These are phyloP conservation scores for Fusarium floridanum DNA, from an alignment of 2,329 filamentous ascomycete species.

Conservation along the genomic window DNA sequence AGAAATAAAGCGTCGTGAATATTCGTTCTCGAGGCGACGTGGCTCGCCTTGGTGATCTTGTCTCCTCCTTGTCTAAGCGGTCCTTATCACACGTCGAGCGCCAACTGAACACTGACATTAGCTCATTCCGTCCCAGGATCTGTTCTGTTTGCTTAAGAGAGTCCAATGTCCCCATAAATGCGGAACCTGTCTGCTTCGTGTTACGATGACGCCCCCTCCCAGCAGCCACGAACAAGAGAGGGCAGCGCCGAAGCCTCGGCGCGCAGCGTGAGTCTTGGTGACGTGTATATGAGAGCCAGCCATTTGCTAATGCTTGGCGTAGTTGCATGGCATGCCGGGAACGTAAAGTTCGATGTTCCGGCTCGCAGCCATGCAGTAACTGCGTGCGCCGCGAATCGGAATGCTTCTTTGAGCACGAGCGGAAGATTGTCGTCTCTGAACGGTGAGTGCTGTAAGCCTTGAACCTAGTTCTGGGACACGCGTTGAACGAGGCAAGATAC, in stretches of 20 bases:
- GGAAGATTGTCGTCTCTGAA: conserved; percentile 14
- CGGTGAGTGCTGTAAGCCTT: background rate
- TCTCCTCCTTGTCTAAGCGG: background rate
- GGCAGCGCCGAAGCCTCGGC: background rate
- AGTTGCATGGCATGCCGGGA: conserved; percentile 13
- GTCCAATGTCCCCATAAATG: background rate
- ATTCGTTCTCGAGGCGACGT: background rate
- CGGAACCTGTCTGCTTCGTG: background rate
- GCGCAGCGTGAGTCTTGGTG: background rate
- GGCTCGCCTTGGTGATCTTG: background rate
- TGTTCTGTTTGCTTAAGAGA: background rate
- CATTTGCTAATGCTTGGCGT: background rate
- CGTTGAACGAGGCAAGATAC: background rate
- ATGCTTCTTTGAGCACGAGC: conserved; percentile 11
- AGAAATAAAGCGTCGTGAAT: background rate
- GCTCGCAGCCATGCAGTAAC: conserved; percentile 8
- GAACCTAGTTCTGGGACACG: rapidly evolving
- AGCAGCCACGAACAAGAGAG: background rate
- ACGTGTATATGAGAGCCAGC: background rate
- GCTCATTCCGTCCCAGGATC: too few species aligned
- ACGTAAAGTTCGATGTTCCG: conserved; percentile 23
- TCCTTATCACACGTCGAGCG: background rate
- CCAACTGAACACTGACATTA: too few species aligned
- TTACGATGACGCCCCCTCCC: background rate
- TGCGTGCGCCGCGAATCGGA: conserved; percentile 9